These are phyloP conservation scores for Didymella arachidicola DNA, from an alignment of 2,329 filamentous ascomycete genomes.

Conservation along the genomic window DNA sequence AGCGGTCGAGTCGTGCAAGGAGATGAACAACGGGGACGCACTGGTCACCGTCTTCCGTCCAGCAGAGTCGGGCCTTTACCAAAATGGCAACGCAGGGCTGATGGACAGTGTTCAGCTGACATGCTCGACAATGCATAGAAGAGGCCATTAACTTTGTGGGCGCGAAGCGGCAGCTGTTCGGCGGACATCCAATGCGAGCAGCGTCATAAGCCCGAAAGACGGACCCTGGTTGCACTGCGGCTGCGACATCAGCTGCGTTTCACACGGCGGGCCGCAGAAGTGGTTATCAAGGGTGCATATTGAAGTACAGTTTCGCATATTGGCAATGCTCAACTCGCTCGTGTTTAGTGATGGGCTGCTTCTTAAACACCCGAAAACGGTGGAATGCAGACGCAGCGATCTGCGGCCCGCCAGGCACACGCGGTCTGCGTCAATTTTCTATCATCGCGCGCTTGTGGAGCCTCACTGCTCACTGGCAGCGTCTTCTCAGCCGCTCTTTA, in stretches of 20 bases:
- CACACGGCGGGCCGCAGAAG: slow-evolving; percentile 6
- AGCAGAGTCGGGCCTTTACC: slow-evolving; percentile 9
- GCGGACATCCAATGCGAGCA: neutral
- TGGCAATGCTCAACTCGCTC: slow-evolving; percentile 6
- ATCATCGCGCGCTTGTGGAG: slow-evolving; percentile 11
- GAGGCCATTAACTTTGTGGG: neutral
- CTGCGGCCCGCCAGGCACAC: slow-evolving; percentile 23
- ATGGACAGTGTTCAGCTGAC: slow-evolving; percentile 17
- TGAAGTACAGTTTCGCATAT: neutral
- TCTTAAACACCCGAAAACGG: slow-evolving; percentile 16
- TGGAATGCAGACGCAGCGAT: slow-evolving; percentile 21
- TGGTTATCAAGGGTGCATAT: slow-evolving; percentile 3
- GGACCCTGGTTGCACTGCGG: slow-evolving; percentile 6
- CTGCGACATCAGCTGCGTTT: slow-evolving; percentile 11
- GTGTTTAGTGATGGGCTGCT: slow-evolving; percentile 9
- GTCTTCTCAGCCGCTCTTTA: slow-evolving; percentile 9
- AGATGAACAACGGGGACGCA: neutral
- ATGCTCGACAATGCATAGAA: slow-evolving; percentile 11
- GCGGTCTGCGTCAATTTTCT: slow-evolving; percentile 19
- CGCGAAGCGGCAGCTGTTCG: neutral
- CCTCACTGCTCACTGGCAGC: slow-evolving; percentile 1
- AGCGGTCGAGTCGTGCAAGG: slow-evolving; percentile 9
- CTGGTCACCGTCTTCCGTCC: neutral
- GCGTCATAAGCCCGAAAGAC: slow-evolving; percentile 6
- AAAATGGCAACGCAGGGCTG: slow-evolving; percentile 8